Conservation (phyloP, 805 yeast genomes). For the Komagataella phaffii region DNA sequence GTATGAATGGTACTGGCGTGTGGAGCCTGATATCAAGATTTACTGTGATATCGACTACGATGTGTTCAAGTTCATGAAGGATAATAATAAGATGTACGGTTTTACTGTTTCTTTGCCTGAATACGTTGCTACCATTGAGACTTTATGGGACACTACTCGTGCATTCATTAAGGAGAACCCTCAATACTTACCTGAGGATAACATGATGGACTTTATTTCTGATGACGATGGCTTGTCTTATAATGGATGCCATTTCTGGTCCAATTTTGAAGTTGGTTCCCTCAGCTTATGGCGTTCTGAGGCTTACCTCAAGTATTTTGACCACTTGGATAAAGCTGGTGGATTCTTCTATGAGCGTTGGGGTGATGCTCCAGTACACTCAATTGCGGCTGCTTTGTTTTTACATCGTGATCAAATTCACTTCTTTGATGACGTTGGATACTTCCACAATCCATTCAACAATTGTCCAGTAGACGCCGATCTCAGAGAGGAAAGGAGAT, state of each 20-base stretch:
- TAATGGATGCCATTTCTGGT: constrained; percentile 85
- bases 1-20: constrained; percentile 92
- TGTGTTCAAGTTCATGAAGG: constrained; percentile 71
- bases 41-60: constrained; percentile 78
- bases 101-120: constrained; percentile 74
- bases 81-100: constrained; percentile 59
- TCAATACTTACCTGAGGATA: constrained; percentile 41
- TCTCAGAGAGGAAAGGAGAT: constrained; percentile 44
- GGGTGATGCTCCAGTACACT: constrained; percentile 93
- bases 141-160: constrained; percentile 63
- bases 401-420: constrained; percentile 59
- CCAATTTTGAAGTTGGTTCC: constrained; percentile 75
- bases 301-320: constrained; percentile 60
- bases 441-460: constrained; percentile 70
- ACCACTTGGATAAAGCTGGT: constrained; percentile 63
- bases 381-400: constrained; percentile 75
- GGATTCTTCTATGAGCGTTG: constrained; percentile 91
- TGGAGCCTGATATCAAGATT: constrained; percentile 74
- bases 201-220: constrained; percentile 57
- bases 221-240: constrained; percentile 59
- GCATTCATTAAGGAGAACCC: constrained; percentile 49
- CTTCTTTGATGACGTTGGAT: constrained; percentile 77
- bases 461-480: constrained; percentile 64
- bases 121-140: constrained; percentile 55
- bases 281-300: constrained; percentile 63